Conservation (phyloP, 257 asterid species). For the Avicennia marina region DNA sequence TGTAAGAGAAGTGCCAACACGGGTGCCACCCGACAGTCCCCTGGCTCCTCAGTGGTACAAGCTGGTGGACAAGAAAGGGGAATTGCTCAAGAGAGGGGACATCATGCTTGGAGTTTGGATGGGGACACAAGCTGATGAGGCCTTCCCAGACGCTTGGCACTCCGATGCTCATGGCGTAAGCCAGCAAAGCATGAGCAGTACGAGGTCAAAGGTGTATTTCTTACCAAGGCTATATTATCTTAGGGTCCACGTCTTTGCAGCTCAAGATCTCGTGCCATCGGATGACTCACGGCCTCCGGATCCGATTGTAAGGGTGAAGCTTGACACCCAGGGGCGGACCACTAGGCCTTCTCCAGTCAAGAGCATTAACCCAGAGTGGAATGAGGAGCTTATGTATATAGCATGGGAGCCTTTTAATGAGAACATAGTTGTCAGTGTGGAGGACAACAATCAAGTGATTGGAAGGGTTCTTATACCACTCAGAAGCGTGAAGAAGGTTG, state of each 20-base stretch:
- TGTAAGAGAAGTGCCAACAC: conserved; percentile 50
- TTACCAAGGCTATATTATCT: conserved; percentile 69
- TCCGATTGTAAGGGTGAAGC: conserved; percentile 51
- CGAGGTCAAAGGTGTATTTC: conserved; percentile 82
- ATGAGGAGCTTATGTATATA: conserved; percentile 82
- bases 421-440: conserved; percentile 52
- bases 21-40: conserved; percentile 88
- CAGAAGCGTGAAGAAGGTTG: conserved; percentile 44
- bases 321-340: conserved; percentile 56
- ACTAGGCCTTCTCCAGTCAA: conserved; percentile 53
- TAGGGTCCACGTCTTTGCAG: conserved; percentile 63
- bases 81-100: conserved; percentile 49
- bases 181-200: conserved; percentile 48
- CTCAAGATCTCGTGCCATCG: conserved; percentile 73
- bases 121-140: conserved; percentile 96
- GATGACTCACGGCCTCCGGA: conserved; percentile 51
- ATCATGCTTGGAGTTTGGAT: conserved; percentile 91
- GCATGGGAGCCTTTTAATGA: conserved; percentile 84
- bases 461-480: conserved; percentile 59
- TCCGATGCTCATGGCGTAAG: conserved; percentile 70
- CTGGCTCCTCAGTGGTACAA: conserved; percentile 86
- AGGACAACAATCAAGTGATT: conserved; percentile 52
- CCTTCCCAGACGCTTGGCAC: conserved; percentile 89
- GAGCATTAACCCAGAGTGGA: conserved; percentile 66
- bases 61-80: conserved; percentile 57